Evolutionary conservation across 768 basidiomycete genomes (phyloP).

Genomic region (Podaxis rugospora): DNA sequence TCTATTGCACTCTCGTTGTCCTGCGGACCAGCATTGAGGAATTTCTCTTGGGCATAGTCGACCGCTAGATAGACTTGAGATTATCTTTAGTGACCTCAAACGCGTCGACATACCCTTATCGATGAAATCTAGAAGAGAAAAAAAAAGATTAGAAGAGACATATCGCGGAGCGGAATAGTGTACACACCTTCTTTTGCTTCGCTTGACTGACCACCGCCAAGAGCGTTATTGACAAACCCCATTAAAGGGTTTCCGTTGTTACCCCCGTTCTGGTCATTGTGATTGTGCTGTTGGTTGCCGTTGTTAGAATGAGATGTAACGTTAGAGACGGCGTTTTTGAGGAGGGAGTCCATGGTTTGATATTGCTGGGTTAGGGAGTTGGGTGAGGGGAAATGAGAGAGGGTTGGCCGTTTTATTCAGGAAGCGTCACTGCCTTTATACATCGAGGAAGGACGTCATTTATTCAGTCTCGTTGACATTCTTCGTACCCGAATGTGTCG

Average conservation of each 20-base stretch:
- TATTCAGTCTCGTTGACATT: too few relatives aligned
- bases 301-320: too few relatives aligned
- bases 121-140: constrained; percentile 27
- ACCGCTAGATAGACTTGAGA: constrained; percentile 20
- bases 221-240: constrained; percentile 22
- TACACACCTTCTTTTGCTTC: constrained; percentile 31
- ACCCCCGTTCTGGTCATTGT: too few relatives aligned
- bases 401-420: too few relatives aligned
- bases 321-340: too few relatives aligned
- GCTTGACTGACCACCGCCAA: constrained; percentile 27
- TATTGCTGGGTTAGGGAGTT: too few relatives aligned
- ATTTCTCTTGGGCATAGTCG: constrained; percentile 35
- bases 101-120: constrained; percentile 26
- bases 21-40: constrained; percentile 31
- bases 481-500: too few relatives aligned
- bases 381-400: too few relatives aligned
- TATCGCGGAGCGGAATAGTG: not conserved
- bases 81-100: not conserved
- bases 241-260: constrained; percentile 10
- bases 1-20: constrained; percentile 36
- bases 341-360: too few relatives aligned
- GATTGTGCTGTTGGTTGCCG: too few relatives aligned
- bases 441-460: too few relatives aligned
- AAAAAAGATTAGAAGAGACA: not conserved
- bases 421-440: too few relatives aligned